Evolutionary conservation across 2,329 filamentous ascomycete species (phyloP).

Genomic region (Epichloe baconii): DNA sequence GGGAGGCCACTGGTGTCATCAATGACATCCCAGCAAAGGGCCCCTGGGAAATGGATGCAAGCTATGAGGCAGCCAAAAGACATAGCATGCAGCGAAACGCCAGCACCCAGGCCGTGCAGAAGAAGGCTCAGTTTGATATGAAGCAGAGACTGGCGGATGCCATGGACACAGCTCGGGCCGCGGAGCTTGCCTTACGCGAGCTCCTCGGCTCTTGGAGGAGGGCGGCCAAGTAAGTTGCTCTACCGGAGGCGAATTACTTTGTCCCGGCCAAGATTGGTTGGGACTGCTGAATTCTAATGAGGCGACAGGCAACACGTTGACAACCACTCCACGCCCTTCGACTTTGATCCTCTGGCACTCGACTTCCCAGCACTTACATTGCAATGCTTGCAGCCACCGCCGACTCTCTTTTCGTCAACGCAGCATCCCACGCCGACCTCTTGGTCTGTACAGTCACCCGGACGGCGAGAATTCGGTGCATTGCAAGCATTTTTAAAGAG

Average conservation of each 20-base stretch:
- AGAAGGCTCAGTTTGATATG: constrained; percentile 50
- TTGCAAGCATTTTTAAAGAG: constrained; percentile 53
- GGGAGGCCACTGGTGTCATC: constrained; percentile 68
- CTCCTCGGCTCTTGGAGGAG: constrained; percentile 68
- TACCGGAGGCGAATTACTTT: too few relatives aligned
- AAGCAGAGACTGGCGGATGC: constrained; percentile 55
- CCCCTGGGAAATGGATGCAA: constrained; percentile 19
- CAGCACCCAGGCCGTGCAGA: constrained; percentile 41
- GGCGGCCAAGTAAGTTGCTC: constrained; percentile 62
- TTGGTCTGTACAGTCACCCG: constrained; percentile 70
- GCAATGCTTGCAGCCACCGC: constrained; percentile 65
- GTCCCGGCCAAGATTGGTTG: background rate
- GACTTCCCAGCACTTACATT: constrained; percentile 79
- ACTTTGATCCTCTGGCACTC: constrained; percentile 75
- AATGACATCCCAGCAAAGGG: constrained; percentile 49
- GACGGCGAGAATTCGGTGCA: constrained; percentile 59
- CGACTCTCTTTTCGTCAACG: constrained; percentile 69
- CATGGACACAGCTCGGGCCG: constrained; percentile 65
- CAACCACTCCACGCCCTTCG: constrained; percentile 45
- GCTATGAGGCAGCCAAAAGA: constrained; percentile 23
- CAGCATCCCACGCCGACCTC: constrained; percentile 67
- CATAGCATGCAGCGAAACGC: constrained; percentile 27
- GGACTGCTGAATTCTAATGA: constrained; percentile 8
- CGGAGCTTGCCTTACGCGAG: constrained; percentile 75
- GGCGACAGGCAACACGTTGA: constrained; percentile 39